Evolutionary conservation across 768 basidiomycete species (phyloP).

Genomic region (Termitomyces sp.): DNA sequence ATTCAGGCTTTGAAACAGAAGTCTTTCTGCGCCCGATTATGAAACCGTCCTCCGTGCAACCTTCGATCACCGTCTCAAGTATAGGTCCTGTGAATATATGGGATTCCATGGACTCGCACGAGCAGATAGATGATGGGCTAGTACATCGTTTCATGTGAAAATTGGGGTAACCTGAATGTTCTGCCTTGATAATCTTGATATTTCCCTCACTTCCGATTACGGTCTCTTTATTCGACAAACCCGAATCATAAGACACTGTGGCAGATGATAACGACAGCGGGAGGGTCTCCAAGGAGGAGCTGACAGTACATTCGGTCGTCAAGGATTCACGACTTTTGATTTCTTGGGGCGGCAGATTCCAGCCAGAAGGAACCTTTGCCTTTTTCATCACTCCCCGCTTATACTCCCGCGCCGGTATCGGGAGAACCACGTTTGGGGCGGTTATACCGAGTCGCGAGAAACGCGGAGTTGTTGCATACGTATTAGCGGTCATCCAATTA

Average conservation of each 20-base stretch:
- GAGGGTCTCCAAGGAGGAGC: slow-evolving; percentile 6
- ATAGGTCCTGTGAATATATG: neutral
- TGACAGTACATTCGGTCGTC: neutral
- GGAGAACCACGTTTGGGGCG: slow-evolving; percentile 30
- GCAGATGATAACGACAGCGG: neutral
- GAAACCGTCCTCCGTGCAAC: neutral
- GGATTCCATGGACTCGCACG: neutral
- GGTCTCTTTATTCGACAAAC: slow-evolving; percentile 2
- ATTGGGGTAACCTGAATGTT: neutral
- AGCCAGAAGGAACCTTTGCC: slow-evolving; percentile 6
- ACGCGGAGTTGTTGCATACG: slow-evolving; percentile 30
- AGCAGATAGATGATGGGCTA: neutral
- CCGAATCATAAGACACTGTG: neutral
- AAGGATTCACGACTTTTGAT: neutral
- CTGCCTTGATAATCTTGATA: neutral
- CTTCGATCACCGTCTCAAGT: neutral
- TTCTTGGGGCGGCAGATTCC: neutral
- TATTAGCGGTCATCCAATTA: slow-evolving; percentile 31
- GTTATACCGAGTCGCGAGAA: slow-evolving; percentile 34
- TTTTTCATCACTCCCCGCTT: slow-evolving; percentile 10
- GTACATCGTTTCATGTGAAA: neutral
- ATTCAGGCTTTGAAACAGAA: neutral
- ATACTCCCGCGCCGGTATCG: slow-evolving; percentile 31
- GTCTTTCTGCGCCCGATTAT: neutral
- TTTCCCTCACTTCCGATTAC: neutral